Evolutionary conservation across 164 flowering plant species (phyloP).

Genomic region (Hamamelis virginiana): DNA sequence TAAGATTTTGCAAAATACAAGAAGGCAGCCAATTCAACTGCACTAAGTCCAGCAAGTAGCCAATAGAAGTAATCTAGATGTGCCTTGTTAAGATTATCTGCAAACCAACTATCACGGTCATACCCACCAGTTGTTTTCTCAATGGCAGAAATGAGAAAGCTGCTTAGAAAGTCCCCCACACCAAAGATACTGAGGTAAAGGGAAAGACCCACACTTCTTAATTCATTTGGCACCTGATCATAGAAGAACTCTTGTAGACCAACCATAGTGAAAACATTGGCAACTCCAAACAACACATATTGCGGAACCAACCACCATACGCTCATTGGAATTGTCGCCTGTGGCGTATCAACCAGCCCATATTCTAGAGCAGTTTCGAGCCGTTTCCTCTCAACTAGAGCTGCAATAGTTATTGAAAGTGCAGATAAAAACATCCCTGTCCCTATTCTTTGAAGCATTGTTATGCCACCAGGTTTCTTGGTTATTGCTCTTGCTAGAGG

Average conservation of each 20-base stretch:
- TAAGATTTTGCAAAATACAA: conserved; percentile 19
- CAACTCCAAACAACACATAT: too few relatives aligned
- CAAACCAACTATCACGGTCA: conserved; percentile 28
- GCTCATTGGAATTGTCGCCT: too few relatives aligned
- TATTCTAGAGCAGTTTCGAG: conserved; percentile 28
- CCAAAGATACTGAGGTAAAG: conserved; percentile 29
- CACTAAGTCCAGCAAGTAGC: too few relatives aligned
- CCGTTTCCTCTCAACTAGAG: too few relatives aligned
- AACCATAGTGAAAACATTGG: too few relatives aligned
- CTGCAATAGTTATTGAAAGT: conserved; percentile 19
- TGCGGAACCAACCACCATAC: too few relatives aligned
- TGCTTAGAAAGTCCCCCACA: too few relatives aligned
- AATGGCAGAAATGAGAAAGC: too few relatives aligned
- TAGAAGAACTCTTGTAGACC: too few relatives aligned
- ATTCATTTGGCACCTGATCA: too few relatives aligned
- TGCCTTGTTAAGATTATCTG: conserved; percentile 30
- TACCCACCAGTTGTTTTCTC: conserved; percentile 20
- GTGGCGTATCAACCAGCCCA: too few relatives aligned
- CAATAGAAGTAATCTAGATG: conserved; percentile 44
- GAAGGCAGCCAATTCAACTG: conserved; percentile 8
- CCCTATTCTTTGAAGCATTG: conserved; percentile 33
- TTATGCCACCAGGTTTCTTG: conserved; percentile 28
- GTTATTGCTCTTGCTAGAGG: conserved; percentile 32
- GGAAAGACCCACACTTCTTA: conserved; percentile 38
- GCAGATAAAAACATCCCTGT: conserved; percentile 26